phyloP scores from a whole-genome alignment of 768 basidiomycete species.

The Leccinum subgranulosum region DNA sequence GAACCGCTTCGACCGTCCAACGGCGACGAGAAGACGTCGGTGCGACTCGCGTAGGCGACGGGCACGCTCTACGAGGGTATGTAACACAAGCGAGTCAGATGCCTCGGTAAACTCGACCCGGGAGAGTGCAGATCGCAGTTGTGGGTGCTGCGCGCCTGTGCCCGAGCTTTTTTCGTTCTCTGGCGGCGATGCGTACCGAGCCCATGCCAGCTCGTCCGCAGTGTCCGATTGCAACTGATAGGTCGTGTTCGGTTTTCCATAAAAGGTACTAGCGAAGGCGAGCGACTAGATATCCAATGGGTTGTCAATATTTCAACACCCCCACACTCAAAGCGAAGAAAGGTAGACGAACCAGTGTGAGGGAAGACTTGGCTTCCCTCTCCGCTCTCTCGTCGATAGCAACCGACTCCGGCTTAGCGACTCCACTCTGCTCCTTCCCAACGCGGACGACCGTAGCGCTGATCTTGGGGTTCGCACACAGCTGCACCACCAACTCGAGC shows the following conservation, averaged over 20 bases:
- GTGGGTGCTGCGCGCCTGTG: neutral
- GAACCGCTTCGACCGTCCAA: constrained; percentile 76
- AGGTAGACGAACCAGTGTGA: constrained; percentile 9
- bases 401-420: constrained; percentile 50
- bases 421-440: constrained; percentile 43
- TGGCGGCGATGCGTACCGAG: constrained; percentile 45
- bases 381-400: constrained; percentile 56
- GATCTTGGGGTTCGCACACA: constrained; percentile 59
- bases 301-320: neutral
- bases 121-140: constrained; percentile 41
- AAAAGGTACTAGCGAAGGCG: constrained; percentile 66
- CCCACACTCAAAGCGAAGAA: neutral
- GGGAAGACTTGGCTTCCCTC: constrained; percentile 18
- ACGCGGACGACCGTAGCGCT: constrained; percentile 75
- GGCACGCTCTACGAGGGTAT: constrained; percentile 47
- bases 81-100: constrained; percentile 53
- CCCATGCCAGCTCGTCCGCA: constrained; percentile 80
- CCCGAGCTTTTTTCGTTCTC: neutral
- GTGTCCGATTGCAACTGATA: constrained; percentile 72
- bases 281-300: constrained; percentile 37
- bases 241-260: constrained; percentile 61
- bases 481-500: constrained; percentile 74
- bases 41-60: constrained; percentile 20
- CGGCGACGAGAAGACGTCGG: constrained; percentile 54
- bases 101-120: constrained; percentile 61